Base-by-base conservation (phyloP, 495 filamentous ascomycete species). In the Aspergillus wentii region DNA sequence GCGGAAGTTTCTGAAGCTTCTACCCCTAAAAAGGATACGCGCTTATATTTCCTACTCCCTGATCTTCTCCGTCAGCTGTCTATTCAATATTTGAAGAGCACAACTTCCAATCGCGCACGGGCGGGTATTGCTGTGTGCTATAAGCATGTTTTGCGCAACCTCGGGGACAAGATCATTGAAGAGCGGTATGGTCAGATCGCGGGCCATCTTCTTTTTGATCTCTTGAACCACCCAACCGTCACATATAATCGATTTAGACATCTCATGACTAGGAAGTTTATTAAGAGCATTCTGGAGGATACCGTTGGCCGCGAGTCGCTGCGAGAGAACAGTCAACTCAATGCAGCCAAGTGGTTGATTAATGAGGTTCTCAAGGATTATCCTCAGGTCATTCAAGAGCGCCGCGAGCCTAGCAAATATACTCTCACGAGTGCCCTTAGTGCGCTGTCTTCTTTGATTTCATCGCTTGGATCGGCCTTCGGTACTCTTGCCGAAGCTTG, bases 291-390 rank as follows among this genome's bases (percentile, higher is more conserved):
- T 16, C 61, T 97, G 25, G 87, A 94, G 43, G 81, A 90, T 46
- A 80, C 91, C 5, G 72, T 97, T 56, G 89, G 89, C 5, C 75
- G 75, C 30, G 78, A 80, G 46, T 79, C 95, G 35, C 75, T 99
- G 3, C 86, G 88, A 2, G 92, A 97, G 54, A 82, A 85, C 17
- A 90, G 88, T 5, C 89, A 94, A 44, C 68, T 86, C 33, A 80
- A 79, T 48, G 89, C 87, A 20, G 85, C 88, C 5, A 88, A 79
- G 44, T 79, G 75, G 44, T 64, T 99, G 32, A 75, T 95, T 49
- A 96, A 95, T 54, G 80, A 86, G 42, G 72, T 94, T 30, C 74
- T 97, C 29, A 97, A 94, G 58, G 92, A 97, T 51, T 97, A 92
- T 35, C 94, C 92, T 2, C 88, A 95, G 54, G 85, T 85, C 9